These are phyloP conservation scores for Gossypium trilobum DNA, from an alignment of 441 rosid species.

Conservation along the genomic window DNA sequence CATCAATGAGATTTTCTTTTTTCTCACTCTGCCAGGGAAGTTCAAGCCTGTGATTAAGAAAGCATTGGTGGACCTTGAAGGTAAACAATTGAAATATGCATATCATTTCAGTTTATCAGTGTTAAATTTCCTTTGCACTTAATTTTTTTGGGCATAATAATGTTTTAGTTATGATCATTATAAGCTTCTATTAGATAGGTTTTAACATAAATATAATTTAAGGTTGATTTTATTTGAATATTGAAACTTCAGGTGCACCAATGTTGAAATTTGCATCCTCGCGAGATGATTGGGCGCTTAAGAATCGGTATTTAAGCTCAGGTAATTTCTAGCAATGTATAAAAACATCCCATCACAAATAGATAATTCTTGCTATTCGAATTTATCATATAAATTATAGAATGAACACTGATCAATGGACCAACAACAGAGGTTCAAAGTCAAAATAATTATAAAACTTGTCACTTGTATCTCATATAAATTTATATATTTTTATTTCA, in stretches of 20 bases:
- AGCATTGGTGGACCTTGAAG: conserved; percentile 97
- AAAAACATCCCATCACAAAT: neutral
- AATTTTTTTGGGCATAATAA: neutral
- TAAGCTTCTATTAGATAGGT: neutral
- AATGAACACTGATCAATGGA: neutral
- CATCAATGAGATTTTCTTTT: neutral
- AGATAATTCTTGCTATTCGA: neutral
- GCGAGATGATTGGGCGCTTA: conserved; percentile 79
- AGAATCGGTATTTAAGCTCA: conserved; percentile 78
- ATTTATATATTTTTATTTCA: no score
- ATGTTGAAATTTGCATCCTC: conserved; percentile 60
- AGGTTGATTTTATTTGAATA: neutral
- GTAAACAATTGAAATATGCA: conserved; percentile 23
- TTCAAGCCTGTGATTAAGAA: conserved; percentile 96
- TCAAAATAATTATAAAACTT: neutral
- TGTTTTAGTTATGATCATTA: neutral
- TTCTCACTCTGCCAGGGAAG: conserved; percentile 39
- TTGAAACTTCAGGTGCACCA: conserved; percentile 64
- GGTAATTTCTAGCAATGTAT: conserved; percentile 28
- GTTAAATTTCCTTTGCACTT: neutral
- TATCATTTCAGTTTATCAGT: neutral
- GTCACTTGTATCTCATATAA: neutral
- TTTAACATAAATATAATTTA: neutral
- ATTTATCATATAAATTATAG: neutral
- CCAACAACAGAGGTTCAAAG: neutral